Evolutionary conservation across 108 stramenopile genomes (phyloP), one percentile per base, ranked within the genome.

Genomic region (Cyclotella kingstonii): DNA sequence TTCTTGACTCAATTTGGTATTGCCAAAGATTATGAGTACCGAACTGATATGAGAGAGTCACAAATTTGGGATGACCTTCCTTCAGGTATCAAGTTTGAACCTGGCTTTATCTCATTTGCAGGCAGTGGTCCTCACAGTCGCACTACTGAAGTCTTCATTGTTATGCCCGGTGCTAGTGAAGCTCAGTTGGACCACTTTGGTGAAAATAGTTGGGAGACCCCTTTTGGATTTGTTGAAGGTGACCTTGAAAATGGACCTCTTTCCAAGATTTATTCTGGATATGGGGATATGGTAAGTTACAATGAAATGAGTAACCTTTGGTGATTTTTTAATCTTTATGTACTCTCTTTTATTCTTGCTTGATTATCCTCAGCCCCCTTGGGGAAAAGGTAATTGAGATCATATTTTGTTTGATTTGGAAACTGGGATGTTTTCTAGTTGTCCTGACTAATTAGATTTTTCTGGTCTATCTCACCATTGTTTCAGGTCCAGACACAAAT

Each of bases 191-290:
- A 52, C 31, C 54, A 56, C 8, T 70, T 89, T 60, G 87, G 90
- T n/a, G 45, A 83, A 50, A 83, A 81, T 53, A 51, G 54, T 23
- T 87, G 86, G 90, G 93, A 94, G 68, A 94, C 93, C 10, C 93
- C 93, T 0, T 82, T 94, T 66, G 93, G 81, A 8, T 49, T 80
- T 51, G 75, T 87, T 10, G 76, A 78, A 9, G 79, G 81, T 38
- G 76, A 85, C 60, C 83, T 90, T 1, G 60, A 79, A 49, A 77
- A 82, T 9, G 60, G 70, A 58, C 42, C 46, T 10, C 34, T 85
- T 53, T 4, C 61, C 18, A 70, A 84, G 14, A 85, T 89, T 61
- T 84, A 88, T 54, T 64, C 62, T 36, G 68, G 67, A 11, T 90
- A 90, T 69, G 93, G 93, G 2, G 93, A 94, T 52, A 89, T 91